Evolutionary conservation across 805 yeast genomes (phyloP), one percentile per base, ranked within the genome.

Genomic region (Barnettozyma populi): DNA sequence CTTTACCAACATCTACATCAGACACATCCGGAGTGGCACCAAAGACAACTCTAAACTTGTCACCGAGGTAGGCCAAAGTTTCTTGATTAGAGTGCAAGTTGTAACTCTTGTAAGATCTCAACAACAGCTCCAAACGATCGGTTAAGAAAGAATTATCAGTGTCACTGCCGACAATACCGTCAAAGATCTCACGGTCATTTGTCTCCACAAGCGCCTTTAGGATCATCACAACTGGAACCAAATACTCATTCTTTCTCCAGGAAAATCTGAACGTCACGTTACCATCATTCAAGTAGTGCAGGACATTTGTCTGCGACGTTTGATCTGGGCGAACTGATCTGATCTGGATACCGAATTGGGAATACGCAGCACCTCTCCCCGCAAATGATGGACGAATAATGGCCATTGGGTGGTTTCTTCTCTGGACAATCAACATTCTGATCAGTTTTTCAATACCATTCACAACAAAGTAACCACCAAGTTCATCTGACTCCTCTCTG

Each of bases 361-460:
- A 74, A 70, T 94, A 94, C 7, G 88, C 70, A 7, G 92, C 85
- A 61, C 99, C 99, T 76, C 99, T 84, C 71, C 90, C 90, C 44
- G 84, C 84, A 63, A 92, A 94, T 10, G 96, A 86, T 31, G 96
- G 95, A 72, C 99, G 88, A 50, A 90, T 84, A 60, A 94, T 81
- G 11, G 98, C 98, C 97, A 94, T 89, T 21, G 98, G 96, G 64
- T 90, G 97, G 66, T 94, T 94, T 69, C 99, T 80, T 67, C 98
- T 84, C 71, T 92, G 99, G 18, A 94, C 97, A 73, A 94, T 89
- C 67, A 94, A 80, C 98, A 94, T 89, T 71, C 99, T 87, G 60
- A 94, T 81, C 60, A 94, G 75, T 69, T 94, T 94, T 69, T 94
- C 99, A 57, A 92, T 90, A 74, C 99, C 99, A 65, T 92, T 92